These are phyloP conservation scores for Scytalidium sp. DNA, from an alignment of 2,329 filamentous ascomycete genomes.

Conservation along the genomic window DNA sequence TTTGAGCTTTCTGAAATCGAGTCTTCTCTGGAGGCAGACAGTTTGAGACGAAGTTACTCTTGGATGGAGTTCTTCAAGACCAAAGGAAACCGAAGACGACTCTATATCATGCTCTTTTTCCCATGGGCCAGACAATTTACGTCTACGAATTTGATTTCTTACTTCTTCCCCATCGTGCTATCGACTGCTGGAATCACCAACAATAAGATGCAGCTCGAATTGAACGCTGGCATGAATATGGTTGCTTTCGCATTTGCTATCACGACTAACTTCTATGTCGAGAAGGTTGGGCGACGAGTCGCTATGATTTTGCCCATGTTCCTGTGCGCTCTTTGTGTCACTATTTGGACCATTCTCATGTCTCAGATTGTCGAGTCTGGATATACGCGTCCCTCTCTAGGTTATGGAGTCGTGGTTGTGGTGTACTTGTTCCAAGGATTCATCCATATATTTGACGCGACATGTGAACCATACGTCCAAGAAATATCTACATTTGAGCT, in stretches of 20 bases:
- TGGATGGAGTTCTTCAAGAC: constrained; percentile 18
- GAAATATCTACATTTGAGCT: background rate
- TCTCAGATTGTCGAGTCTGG: background rate
- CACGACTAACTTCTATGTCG: background rate
- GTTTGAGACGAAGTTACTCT: constrained; percentile 12
- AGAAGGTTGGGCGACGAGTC: background rate
- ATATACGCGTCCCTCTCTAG: background rate
- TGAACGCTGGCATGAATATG: background rate
- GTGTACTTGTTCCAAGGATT: background rate
- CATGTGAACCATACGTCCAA: background rate
- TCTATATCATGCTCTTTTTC: constrained; percentile 13
- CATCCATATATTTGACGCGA: background rate
- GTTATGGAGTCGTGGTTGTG: background rate
- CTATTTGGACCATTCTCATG: background rate
- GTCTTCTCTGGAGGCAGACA: background rate
- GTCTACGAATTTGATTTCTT: background rate
- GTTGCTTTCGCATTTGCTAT: background rate
- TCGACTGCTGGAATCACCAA: background rate
- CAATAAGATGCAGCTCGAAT: background rate
- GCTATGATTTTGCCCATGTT: background rate
- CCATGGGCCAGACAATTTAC: background rate
- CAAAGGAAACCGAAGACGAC: constrained; percentile 16
- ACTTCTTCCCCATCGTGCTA: background rate
- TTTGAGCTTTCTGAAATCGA: background rate
- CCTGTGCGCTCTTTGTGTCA: background rate